These are phyloP conservation scores for Fusarium vanettenii DNA, from an alignment of 2,329 filamentous ascomycete genomes.

Conservation along the genomic window DNA sequence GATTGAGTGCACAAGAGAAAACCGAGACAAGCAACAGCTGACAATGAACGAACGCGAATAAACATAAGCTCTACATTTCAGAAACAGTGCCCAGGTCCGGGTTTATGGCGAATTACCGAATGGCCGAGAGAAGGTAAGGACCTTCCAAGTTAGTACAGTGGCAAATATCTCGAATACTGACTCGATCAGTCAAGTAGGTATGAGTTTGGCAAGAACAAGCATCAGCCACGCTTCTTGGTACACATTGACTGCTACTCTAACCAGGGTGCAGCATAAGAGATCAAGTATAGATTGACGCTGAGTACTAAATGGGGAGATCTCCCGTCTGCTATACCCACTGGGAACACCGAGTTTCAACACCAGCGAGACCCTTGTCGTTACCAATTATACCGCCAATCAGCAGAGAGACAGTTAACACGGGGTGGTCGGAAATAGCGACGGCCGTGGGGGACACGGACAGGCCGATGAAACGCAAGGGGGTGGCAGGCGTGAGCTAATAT, in stretches of 20 bases:
- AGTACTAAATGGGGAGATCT: background rate
- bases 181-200: background rate
- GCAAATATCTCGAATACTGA: background rate
- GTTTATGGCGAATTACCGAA: background rate
- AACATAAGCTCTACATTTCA: background rate
- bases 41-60: background rate
- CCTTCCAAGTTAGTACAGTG: background rate
- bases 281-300: background rate
- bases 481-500: background rate
- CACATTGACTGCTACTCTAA: background rate
- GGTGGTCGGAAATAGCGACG: background rate
- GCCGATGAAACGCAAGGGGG: background rate
- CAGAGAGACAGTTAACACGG: background rate
- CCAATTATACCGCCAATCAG: background rate
- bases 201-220: background rate
- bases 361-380: background rate
- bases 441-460: background rate
- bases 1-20: background rate
- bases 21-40: background rate
- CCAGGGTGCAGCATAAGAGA: background rate
- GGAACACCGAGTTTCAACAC: background rate
- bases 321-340: background rate
- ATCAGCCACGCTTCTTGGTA: background rate
- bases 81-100: background rate
- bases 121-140: background rate